These are phyloP conservation scores for Plasmodium knowlesi DNA, from an alignment of 169 alveolate genomes.

Conservation along the genomic window DNA sequence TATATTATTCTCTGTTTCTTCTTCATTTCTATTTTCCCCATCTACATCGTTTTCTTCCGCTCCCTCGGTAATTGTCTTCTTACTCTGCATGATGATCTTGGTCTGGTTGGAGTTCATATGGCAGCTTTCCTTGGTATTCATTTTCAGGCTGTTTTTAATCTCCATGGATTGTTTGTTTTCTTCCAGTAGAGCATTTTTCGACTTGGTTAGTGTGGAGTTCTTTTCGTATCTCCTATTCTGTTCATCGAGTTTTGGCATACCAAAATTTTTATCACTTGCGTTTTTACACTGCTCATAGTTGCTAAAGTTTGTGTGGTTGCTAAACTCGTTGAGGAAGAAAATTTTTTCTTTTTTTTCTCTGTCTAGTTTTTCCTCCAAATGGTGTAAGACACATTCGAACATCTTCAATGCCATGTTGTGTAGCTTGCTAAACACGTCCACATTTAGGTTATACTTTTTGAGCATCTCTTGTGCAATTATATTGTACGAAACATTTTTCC, in stretches of 20 bases:
- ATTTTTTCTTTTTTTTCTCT: conserved; percentile 12
- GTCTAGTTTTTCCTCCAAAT: conserved; percentile 30
- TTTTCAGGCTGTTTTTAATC: conserved; percentile 51
- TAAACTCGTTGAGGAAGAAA: conserved; percentile 27
- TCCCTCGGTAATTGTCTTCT: conserved; percentile 15
- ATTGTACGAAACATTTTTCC: conserved; percentile 67
- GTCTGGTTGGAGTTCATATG: conserved; percentile 7
- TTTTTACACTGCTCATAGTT: conserved; percentile 5
- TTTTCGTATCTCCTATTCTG: neutral
- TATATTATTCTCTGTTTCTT: conserved; percentile 34
- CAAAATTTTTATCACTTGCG: conserved; percentile 4
- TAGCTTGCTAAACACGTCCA: conserved; percentile 48
- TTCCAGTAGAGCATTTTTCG: conserved; percentile 14
- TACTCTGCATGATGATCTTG: conserved; percentile 12
- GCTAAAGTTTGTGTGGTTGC: conserved; percentile 9
- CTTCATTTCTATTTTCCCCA: conserved; percentile 13
- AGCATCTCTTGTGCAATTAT: conserved; percentile 61
- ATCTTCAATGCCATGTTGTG: conserved; percentile 43
- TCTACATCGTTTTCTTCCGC: neutral
- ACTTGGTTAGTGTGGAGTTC: conserved; percentile 2
- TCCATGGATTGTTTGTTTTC: conserved; percentile 35
- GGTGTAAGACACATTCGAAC: conserved; percentile 17
- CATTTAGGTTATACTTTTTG: conserved; percentile 27
- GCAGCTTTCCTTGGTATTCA: conserved; percentile 59
- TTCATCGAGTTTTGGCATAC: neutral